Conservation (phyloP, 208 protist genomes). For the Leishmania tropica region DNA sequence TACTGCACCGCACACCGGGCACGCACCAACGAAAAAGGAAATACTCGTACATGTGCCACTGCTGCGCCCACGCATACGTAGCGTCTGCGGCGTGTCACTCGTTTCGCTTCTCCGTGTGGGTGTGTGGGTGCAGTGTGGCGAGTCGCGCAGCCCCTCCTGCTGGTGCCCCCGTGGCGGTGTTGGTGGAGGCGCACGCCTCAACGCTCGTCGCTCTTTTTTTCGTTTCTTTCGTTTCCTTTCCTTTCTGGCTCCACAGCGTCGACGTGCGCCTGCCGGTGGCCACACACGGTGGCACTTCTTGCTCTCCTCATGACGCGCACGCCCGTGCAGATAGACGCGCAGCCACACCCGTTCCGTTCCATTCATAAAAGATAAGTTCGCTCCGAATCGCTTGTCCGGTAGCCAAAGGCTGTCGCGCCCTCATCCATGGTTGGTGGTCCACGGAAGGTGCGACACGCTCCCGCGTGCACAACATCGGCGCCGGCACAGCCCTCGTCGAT, state of each 20-base stretch:
- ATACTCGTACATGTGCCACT: neutral
- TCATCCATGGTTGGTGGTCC: constrained; percentile 7
- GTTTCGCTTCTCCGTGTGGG: neutral
- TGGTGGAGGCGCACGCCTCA: neutral
- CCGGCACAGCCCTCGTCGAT: neutral
- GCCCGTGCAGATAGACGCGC: neutral
- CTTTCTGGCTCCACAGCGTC: neutral
- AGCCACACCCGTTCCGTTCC: neutral
- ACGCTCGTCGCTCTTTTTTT: constrained; percentile 1
- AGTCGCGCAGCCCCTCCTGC: neutral
- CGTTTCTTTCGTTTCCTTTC: neutral
- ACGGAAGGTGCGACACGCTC: constrained; percentile 4
- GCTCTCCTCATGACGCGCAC: neutral
- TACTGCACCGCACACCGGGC: neutral
- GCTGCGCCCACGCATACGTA: neutral
- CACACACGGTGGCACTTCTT: neutral
- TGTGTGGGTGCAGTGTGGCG: neutral
- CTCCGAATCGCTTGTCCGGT: neutral
- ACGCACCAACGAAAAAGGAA: neutral
- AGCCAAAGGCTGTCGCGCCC: neutral
- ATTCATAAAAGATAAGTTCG: neutral
- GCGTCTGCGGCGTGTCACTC: neutral
- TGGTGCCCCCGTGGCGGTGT: neutral
- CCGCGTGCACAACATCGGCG: neutral
- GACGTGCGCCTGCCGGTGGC: neutral